phyloP scores from a whole-genome alignment of 2,329 filamentous ascomycete species.

The Phialophora expanda region DNA sequence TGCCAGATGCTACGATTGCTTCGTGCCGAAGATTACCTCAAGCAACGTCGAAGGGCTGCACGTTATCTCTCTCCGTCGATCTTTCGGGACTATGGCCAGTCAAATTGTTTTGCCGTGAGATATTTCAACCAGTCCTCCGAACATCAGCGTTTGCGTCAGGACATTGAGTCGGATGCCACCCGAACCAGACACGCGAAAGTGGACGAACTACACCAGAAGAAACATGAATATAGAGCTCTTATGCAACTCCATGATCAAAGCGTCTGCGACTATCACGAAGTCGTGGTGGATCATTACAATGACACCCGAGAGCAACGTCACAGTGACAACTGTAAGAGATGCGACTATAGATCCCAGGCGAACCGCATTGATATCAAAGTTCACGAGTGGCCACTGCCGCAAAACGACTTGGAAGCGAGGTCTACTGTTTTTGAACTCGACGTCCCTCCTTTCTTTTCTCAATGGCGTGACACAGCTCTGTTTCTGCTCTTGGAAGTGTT shows the following conservation, averaged over 20 bases:
- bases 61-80: slow-evolving; percentile 7
- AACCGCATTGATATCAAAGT: not conserved
- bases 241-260: slow-evolving; percentile 28
- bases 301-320: slow-evolving; percentile 5
- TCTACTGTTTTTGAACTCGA: slow-evolving; percentile 60
- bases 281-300: slow-evolving; percentile 20
- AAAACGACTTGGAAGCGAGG: slow-evolving; percentile 43
- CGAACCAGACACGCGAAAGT: slow-evolving; percentile 42
- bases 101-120: slow-evolving; percentile 51
- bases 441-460: slow-evolving; percentile 48
- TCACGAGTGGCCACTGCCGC: slow-evolving; percentile 63
- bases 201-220: slow-evolving; percentile 43
- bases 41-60: not conserved
- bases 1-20: slow-evolving; percentile 39
- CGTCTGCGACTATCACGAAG: slow-evolving; percentile 23
- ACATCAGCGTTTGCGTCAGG: slow-evolving; percentile 47
- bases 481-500: slow-evolving; percentile 53
- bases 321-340: not conserved
- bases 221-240: slow-evolving; percentile 42
- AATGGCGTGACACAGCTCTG: slow-evolving; percentile 58
- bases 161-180: slow-evolving; percentile 51
- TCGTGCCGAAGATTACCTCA: slow-evolving; percentile 17
- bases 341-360: slow-evolving; percentile 1
- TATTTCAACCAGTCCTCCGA: slow-evolving; percentile 54
- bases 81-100: slow-evolving; percentile 28